These are phyloP conservation scores for Entonaema liquescens DNA, from an alignment of 495 filamentous ascomycete species.

Conservation along the genomic window DNA sequence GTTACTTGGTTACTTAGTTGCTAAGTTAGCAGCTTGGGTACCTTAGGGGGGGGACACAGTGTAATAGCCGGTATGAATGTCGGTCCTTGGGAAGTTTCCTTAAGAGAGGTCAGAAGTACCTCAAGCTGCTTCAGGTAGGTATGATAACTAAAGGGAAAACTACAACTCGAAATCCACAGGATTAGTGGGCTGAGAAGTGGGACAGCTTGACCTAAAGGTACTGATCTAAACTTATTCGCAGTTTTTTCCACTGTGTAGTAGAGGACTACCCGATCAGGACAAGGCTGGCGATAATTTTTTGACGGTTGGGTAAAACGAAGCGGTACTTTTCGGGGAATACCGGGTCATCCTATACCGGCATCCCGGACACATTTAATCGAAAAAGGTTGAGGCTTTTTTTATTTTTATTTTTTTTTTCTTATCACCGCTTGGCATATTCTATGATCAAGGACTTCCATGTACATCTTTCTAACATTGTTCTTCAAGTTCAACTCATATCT, in stretches of 20 bases:
- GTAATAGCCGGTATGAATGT: slow-evolving; percentile 20
- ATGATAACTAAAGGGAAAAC: slow-evolving; percentile 6
- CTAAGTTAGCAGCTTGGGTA: slow-evolving; percentile 14
- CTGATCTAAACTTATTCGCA: slow-evolving; percentile 29
- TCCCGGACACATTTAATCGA: slow-evolving; percentile 30
- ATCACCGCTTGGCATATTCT: neutral
- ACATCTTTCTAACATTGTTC: neutral
- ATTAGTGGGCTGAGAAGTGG: slow-evolving; percentile 22
- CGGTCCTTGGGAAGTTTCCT: slow-evolving; percentile 32
- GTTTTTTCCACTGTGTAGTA: slow-evolving; percentile 26
- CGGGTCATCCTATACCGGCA: slow-evolving; percentile 37
- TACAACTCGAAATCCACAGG: slow-evolving; percentile 31
- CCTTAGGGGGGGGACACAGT: slow-evolving; percentile 12
- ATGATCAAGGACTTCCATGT: neutral
- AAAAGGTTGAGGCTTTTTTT: slow-evolving; percentile 31
- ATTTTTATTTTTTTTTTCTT: slow-evolving; percentile 10
- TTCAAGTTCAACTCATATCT: neutral
- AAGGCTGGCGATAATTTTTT: slow-evolving; percentile 42
- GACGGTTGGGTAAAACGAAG: slow-evolving; percentile 25
- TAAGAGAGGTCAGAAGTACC: slow-evolving; percentile 3
- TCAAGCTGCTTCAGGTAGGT: neutral
- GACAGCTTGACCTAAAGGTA: slow-evolving; percentile 16
- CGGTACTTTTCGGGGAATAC: slow-evolving; percentile 32
- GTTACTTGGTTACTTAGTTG: slow-evolving; percentile 33
- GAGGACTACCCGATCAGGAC: slow-evolving; percentile 46